These are phyloP conservation scores for Arthrobotrys musiformis DNA, from an alignment of 2,329 filamentous ascomycete genomes.

Conservation along the genomic window DNA sequence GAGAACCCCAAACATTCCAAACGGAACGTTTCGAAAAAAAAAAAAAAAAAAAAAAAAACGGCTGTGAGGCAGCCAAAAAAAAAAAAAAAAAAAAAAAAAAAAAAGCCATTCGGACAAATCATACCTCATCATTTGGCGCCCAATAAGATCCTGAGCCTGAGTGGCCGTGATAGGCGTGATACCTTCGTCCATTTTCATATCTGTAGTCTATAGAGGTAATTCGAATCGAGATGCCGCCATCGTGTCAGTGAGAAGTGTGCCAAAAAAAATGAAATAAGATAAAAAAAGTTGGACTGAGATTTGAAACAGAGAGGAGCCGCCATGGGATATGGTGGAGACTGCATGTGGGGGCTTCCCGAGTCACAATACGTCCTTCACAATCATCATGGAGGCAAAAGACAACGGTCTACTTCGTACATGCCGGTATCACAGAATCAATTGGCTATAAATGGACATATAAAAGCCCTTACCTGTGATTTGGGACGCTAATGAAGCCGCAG, in stretches of 20 bases:
- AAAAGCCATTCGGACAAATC: conserved; percentile 12
- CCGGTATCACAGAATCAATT: conserved; percentile 3
- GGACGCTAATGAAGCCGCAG: conserved; percentile 47
- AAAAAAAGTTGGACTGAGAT: background rate
- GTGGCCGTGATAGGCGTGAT: conserved; percentile 44
- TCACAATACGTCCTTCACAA: conserved; percentile 2
- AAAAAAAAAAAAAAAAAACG: background rate
- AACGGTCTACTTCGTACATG: conserved; percentile 16
- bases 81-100: conserved; percentile 5
- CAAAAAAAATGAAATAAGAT: background rate
- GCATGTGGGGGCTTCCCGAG: conserved; percentile 8
- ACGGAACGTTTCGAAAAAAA: conserved; percentile 26
- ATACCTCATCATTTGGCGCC: conserved; percentile 55
- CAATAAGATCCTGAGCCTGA: conserved; percentile 36
- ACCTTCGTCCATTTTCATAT: conserved; percentile 53
- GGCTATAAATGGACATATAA: conserved; percentile 11
- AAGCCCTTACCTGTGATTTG: conserved; percentile 43
- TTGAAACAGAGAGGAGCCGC: conserved; percentile 8
- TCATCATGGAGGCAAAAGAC: conserved; percentile 15
- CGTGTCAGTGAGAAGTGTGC: background rate
- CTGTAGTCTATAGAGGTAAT: conserved; percentile 43
- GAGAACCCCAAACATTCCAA: conserved; percentile 42
- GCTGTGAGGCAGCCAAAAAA: too few species aligned
- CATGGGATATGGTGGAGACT: background rate
- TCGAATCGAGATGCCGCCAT: conserved; percentile 1